A percentile compares a stretch with the other conserved stretches of the same genome.
These are phyloP conservation scores for Penstemon davidsonii DNA, from an alignment of 257 asterid genomes.

Conservation along the genomic window DNA sequence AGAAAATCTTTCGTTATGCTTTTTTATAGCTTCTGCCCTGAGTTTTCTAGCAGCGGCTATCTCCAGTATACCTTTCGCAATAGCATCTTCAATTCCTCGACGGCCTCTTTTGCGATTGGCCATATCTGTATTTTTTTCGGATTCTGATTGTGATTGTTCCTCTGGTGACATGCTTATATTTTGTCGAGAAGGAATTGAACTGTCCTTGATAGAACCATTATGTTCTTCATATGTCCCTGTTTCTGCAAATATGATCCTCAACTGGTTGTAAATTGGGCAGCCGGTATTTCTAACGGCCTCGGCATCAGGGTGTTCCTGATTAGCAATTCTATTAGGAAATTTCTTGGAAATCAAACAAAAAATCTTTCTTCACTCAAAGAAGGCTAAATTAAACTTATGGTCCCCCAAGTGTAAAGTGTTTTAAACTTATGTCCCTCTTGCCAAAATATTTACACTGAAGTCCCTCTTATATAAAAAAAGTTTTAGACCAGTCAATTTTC, in stretches of 20 bases:
- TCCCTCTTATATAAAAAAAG: no score
- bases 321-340: constrained; percentile 25
- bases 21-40: constrained; percentile 56
- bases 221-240: constrained; percentile 33
- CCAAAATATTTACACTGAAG: no score
- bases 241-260: constrained; percentile 53
- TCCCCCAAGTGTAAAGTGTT: no score
- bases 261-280: constrained; percentile 62
- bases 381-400: background rate
- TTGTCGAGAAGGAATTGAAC: constrained; percentile 35
- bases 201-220: constrained; percentile 39
- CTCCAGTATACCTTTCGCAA: constrained; percentile 72
- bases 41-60: constrained; percentile 76
- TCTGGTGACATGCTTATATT: constrained; percentile 32
- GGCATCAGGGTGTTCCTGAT: constrained; percentile 88
- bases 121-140: constrained; percentile 48
- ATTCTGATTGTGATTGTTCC: constrained; percentile 56
- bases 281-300: constrained; percentile 60
- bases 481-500: no score
- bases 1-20: constrained; percentile 46
- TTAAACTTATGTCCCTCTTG: no score
- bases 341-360: background rate
- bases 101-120: constrained; percentile 62
- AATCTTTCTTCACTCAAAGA: background rate
- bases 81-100: constrained; percentile 60